Percentiles rank a stretch among this genome's conserved stretches.
These are phyloP conservation scores for Coemansia sp. DNA, from an alignment of 192 early-diverging fungal genomes.

Conservation along the genomic window DNA sequence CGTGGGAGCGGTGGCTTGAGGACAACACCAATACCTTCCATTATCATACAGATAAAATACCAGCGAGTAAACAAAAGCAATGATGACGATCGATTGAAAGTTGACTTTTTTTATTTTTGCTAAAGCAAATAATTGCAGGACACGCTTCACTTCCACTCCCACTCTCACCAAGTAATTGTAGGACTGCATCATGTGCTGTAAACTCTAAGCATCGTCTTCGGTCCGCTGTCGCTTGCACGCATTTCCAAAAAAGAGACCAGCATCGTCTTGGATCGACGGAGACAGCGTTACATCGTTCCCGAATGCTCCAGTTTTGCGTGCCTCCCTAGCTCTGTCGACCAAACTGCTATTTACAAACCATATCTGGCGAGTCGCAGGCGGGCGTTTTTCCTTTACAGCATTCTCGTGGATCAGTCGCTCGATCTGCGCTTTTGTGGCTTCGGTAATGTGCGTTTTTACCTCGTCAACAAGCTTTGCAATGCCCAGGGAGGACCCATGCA, in stretches of 20 bases:
- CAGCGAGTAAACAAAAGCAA: background rate
- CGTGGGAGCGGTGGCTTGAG: slow-evolving; percentile 29
- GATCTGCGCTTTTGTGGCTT: slow-evolving; percentile 43
- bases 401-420: slow-evolving; percentile 49
- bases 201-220: background rate
- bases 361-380: slow-evolving; percentile 23
- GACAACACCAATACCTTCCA: background rate
- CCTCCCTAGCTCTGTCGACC: slow-evolving; percentile 11
- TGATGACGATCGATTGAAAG: too few relatives aligned
- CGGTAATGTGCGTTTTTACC: slow-evolving; percentile 26
- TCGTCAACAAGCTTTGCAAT: slow-evolving; percentile 39
- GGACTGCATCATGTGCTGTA: background rate
- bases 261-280: background rate
- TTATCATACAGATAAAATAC: background rate
- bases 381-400: slow-evolving; percentile 50
- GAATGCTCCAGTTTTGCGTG: background rate
- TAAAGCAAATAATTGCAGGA: background rate
- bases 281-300: background rate
- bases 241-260: too few relatives aligned
- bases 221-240: slow-evolving; percentile 5
- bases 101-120: background rate
- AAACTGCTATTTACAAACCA: slow-evolving; percentile 45
- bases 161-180: too few relatives aligned
- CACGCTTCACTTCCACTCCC: too few relatives aligned
- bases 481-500: slow-evolving; percentile 49